A percentile compares a stretch with the other conserved stretches of the same genome.
These are phyloP conservation scores for Hebeloma cylindrosporum DNA, from an alignment of 768 basidiomycete genomes.

Conservation along the genomic window DNA sequence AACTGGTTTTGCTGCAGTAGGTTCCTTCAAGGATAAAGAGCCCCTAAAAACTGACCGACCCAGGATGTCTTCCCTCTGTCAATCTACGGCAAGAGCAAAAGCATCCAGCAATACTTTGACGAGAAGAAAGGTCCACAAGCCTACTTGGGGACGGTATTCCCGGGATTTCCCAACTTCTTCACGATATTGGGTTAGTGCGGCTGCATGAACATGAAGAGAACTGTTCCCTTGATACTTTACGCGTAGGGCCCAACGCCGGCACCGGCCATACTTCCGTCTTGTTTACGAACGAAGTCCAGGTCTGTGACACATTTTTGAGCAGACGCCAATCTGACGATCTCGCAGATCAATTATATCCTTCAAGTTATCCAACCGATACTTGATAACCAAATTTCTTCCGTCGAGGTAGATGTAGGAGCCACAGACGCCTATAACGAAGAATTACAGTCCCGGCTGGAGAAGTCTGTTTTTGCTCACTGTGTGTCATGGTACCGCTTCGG, in stretches of 20 bases:
- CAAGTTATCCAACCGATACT: conserved; percentile 43
- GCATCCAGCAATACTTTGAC: conserved; percentile 41
- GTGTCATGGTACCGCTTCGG: conserved; percentile 40
- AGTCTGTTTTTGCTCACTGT: conserved; percentile 37
- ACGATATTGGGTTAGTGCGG: conserved; percentile 35
- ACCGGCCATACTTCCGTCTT: conserved; percentile 46
- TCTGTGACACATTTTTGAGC: conserved; percentile 11
- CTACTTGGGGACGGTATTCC: conserved; percentile 42
- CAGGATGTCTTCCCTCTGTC: conserved; percentile 36
- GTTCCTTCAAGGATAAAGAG: not conserved
- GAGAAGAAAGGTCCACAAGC: conserved; percentile 39
- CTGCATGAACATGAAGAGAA: too few species aligned
- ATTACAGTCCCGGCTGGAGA: conserved; percentile 33
- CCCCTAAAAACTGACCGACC: not conserved
- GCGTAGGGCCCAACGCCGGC: conserved; percentile 39
- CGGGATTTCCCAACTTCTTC: conserved; percentile 48
- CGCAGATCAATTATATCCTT: conserved; percentile 46
- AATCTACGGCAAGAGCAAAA: conserved; percentile 29
- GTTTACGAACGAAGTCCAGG: conserved; percentile 44
- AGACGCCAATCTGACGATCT: too few species aligned
- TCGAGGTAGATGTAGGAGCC: conserved; percentile 36
- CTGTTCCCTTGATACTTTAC: too few species aligned
- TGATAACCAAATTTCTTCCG: conserved; percentile 26
- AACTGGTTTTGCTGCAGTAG: conserved; percentile 32
- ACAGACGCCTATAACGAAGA: conserved; percentile 38